phyloP scores from a whole-genome alignment of 2,329 filamentous ascomycete species.

The Fonsecaea nubica region DNA sequence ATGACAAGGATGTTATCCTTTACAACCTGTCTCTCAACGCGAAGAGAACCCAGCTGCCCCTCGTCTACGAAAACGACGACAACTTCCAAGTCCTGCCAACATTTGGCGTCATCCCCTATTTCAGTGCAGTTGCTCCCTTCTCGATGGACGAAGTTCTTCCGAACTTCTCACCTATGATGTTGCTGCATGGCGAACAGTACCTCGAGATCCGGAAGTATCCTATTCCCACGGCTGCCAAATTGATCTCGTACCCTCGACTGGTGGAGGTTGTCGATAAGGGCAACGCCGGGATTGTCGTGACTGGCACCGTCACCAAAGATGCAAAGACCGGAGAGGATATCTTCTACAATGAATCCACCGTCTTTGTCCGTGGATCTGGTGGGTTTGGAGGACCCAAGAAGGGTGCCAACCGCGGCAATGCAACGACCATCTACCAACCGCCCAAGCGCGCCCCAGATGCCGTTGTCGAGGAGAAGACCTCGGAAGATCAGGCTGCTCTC shows the following conservation, averaged over 20 bases:
- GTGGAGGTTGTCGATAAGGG: slow-evolving; percentile 98
- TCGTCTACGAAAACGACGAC: slow-evolving; percentile 88
- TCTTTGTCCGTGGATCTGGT: slow-evolving; percentile 89
- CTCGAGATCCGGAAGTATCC: slow-evolving; percentile 93
- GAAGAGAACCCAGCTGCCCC: slow-evolving; percentile 83
- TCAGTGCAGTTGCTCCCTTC: slow-evolving; percentile 82
- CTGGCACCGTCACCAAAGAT: slow-evolving; percentile 80
- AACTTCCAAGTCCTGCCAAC: slow-evolving; percentile 85
- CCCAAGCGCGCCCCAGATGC: slow-evolving; percentile 79
- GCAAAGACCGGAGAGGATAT: slow-evolving; percentile 84
- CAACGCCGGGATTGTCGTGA: slow-evolving; percentile 81
- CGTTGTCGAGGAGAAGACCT: slow-evolving; percentile 84
- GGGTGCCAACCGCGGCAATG: slow-evolving; percentile 75
- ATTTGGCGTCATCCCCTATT: slow-evolving; percentile 93
- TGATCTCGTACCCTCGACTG: slow-evolving; percentile 55
- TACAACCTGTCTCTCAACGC: slow-evolving; percentile 96
- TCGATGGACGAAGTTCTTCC: slow-evolving; percentile 82
- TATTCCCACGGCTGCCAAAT: slow-evolving; percentile 65
- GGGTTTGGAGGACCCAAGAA: slow-evolving; percentile 87
- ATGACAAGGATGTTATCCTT: slow-evolving; percentile 86
- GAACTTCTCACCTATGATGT: slow-evolving; percentile 98
- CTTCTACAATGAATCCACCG: slow-evolving; percentile 96
- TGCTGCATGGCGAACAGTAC: slow-evolving; percentile 98
- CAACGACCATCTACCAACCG: slow-evolving; percentile 78
- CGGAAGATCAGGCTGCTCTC: slow-evolving; percentile 87